Conservation (phyloP, 257 asterid genomes). For the Salvia miltiorrhiza region DNA sequence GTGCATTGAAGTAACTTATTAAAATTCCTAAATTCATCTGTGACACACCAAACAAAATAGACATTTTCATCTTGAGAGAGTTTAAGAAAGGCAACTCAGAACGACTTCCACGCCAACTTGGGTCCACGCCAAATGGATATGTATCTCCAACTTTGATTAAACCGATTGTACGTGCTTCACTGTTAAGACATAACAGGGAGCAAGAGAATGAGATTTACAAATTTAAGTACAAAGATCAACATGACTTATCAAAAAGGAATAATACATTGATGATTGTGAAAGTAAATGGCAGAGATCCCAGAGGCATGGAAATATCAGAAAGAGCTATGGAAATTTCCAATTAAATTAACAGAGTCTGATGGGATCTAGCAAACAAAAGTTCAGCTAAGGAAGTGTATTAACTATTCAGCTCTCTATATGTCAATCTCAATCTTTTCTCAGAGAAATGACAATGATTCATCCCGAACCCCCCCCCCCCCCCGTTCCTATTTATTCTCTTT, state of each 20-base stretch:
- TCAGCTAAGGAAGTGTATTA: background rate
- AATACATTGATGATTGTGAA: background rate
- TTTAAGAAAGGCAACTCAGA: slow-evolving; percentile 96
- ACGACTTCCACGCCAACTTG: slow-evolving; percentile 99
- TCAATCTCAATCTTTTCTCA: background rate
- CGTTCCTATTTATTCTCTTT: background rate
- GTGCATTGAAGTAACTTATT: slow-evolving; percentile 88
- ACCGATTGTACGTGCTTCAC: slow-evolving; percentile 75
- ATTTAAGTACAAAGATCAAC: background rate
- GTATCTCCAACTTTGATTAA: slow-evolving; percentile 65
- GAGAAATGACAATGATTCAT: background rate
- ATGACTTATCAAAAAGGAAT: background rate
- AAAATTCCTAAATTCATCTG: slow-evolving; percentile 97
- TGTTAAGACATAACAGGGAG: slow-evolving; percentile 33
- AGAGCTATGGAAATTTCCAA: background rate
- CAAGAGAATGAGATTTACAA: slow-evolving; percentile 17
- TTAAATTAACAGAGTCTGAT: background rate
- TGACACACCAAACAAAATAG: slow-evolving; percentile 82
- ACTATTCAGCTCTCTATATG: background rate
- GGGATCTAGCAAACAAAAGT: background rate
- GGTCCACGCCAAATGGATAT: slow-evolving; percentile 98
- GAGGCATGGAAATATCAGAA: slow-evolving; percentile 4
- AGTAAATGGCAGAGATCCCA: background rate
- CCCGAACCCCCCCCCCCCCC: background rate
- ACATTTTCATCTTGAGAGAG: slow-evolving; percentile 98